Base-by-base conservation (phyloP, 192 early-diverging fungal genomes). In the Entomortierella chlamydospora region DNA sequence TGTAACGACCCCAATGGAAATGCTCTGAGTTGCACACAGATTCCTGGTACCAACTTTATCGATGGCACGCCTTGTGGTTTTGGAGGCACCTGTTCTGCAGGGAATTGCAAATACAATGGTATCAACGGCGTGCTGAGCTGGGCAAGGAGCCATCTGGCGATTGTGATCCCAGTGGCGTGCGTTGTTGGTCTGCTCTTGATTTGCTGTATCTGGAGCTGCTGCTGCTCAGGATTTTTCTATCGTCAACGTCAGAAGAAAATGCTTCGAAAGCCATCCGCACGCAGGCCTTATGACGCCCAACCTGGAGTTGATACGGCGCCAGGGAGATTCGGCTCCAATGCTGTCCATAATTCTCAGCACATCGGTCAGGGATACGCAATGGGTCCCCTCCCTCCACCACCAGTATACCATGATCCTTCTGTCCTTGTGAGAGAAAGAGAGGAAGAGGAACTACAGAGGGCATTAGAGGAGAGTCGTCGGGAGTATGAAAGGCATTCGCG, bases 41-140 rank as follows among this genome's bases (percentile, higher is more conserved):
- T 70, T 41, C 76, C 87, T 11, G 90, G 89, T 23, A 50, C 68
- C 0, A 84, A 84, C 63, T 93, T 94, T 63, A 81, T 90, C 8
- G 91, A 94, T 43, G 93, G 91, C 47, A 90, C 91, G 0, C 82
- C 88, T 29, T 94, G 93, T 73, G 93, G 91, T 26, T 87, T 85
- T 79, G 82, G 81, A 56, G 92, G 93, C 31, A 72, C 55, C 23
- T 94, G 93, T 34, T 23, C 56, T 17, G 41, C 20, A 18, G 76
- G 76, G 2, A 10, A 39, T 17, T 79, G 76, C 34, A 22, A 39
- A 13, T 79, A 79, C 43, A 79, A 39, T 18, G 76, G 76, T n/a
- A 49, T 70, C 41, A 39, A 71, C 26, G 82, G 78, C 31, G 76
- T 79, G 1, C 53, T 72, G 54, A 68, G 54, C 34, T 89, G 87